phyloP scores from a whole-genome alignment of 2,329 filamentous ascomycete species.

The Cercospora sp. region DNA sequence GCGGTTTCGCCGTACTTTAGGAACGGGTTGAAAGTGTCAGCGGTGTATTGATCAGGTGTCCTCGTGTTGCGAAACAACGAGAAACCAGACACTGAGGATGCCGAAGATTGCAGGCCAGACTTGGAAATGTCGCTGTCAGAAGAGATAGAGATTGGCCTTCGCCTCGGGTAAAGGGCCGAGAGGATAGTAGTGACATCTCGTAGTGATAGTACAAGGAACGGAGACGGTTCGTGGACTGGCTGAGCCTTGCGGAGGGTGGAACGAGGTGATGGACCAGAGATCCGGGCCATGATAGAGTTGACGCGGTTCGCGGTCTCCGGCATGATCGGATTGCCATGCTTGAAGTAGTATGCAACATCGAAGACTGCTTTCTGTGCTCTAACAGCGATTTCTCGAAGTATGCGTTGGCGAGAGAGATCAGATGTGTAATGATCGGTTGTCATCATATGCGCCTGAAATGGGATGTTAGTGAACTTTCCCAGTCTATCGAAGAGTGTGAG shows the following conservation, averaged over 20 bases:
- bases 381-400: conserved; percentile 72
- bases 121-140: conserved; percentile 50
- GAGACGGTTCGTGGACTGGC: background rate
- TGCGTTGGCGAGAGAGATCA: conserved; percentile 79
- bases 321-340: conserved; percentile 63
- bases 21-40: background rate
- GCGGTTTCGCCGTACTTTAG: background rate
- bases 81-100: conserved; percentile 52
- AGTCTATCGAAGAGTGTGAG: background rate
- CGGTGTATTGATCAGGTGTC: background rate
- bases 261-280: background rate
- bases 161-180: conserved; percentile 79
- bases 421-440: conserved; percentile 91
- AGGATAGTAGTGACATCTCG: conserved; percentile 79
- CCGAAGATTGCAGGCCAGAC: conserved; percentile 49
- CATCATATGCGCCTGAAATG: conserved; percentile 55
- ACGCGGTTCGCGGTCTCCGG: conserved; percentile 66
- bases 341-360: conserved; percentile 69
- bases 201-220: conserved; percentile 55
- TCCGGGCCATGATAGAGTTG: conserved; percentile 62
- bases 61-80: conserved; percentile 48
- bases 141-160: conserved; percentile 60
- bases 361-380: conserved; percentile 77
- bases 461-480: conserved; percentile 36
- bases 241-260: background rate